Evolutionary conservation across 2,329 filamentous ascomycete species (phyloP), one percentile per base, ranked within the genome.

Genomic region (Penicillium sp.): DNA sequence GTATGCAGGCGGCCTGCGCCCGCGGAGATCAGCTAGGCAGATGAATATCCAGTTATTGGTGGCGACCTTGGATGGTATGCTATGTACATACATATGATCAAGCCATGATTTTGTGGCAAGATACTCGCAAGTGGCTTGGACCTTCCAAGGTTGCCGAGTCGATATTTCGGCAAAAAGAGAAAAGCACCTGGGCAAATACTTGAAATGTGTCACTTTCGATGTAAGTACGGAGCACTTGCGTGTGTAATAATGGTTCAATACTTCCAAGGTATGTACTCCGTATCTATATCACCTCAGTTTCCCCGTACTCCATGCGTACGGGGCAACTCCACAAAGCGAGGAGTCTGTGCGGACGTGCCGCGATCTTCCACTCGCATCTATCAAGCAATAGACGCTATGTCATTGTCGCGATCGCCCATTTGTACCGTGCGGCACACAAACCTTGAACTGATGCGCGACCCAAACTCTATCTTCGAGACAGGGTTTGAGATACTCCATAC

Each of bases 381-480:
- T 14, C 11, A 6, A 27, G 14, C 8, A 45, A 27, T 39, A 39
- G 29, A 16, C 6, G 6, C 21, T 36, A 36, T 36, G 34, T 48
- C 43, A 14, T 42, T 22, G 4, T 16, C 44, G 34, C 34, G 34
- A 36, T 36, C 34, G 34, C 34, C 32, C 34, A 36, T 36, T 45
- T 57, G 29, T 55, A 40, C 52, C 27, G 39, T 46, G 41, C 36
- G 36, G 31, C 45, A 51, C 36, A 55, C 32, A 58, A 56, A 38
- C 51, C 50, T 50, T 34, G 49, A 31, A 51, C 57, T 54, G 48
- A 41, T 48, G 46, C 36, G 45, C 45, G 50, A 48, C 13, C 34
- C 29, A 51, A 58, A 60, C 50, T 50, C 51, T 59, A 55, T 60
- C 56, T 54, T 45, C 38, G 13, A 3, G n/a, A 22, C 40, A 50